These are phyloP conservation scores for Parathielavia hyrcaniae DNA, from an alignment of 495 filamentous ascomycete species.

Conservation along the genomic window DNA sequence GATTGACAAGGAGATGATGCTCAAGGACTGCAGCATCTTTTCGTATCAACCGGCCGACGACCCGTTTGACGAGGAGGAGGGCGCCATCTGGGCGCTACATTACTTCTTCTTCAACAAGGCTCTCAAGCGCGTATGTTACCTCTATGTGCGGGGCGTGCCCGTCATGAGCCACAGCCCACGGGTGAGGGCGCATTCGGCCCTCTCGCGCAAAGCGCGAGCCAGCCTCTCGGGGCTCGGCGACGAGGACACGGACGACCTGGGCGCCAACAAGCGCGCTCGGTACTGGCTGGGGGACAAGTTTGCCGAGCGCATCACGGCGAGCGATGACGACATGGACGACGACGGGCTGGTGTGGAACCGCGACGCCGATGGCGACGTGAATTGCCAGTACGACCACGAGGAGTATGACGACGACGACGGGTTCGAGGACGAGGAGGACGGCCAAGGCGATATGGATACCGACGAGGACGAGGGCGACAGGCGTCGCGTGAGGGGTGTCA, in stretches of 20 bases:
- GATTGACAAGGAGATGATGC: slow-evolving; percentile 85
- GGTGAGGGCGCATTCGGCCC: slow-evolving; percentile 23
- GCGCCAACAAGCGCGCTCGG: slow-evolving; percentile 67
- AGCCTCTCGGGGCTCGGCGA: slow-evolving; percentile 14
- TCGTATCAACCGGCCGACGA: slow-evolving; percentile 80
- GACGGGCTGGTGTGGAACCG: slow-evolving; percentile 44
- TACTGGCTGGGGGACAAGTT: slow-evolving; percentile 74
- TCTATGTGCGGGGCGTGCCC: slow-evolving; percentile 81
- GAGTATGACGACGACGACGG: slow-evolving; percentile 44
- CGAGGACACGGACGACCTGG: slow-evolving; percentile 23
- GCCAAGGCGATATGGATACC: slow-evolving; percentile 31
- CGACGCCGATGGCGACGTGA: slow-evolving; percentile 47
- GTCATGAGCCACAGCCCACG: slow-evolving; percentile 66
- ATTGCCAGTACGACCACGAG: slow-evolving; percentile 48
- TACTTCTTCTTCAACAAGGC: slow-evolving; percentile 97
- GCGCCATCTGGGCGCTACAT: slow-evolving; percentile 88
- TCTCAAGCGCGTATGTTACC: slow-evolving; percentile 87
- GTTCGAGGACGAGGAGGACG: slow-evolving; percentile 46
- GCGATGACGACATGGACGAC: slow-evolving; percentile 44
- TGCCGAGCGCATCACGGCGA: slow-evolving; percentile 36
- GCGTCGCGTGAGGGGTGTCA: slow-evolving; percentile 53
- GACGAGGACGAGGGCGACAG: slow-evolving; percentile 14
- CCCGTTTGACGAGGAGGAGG: slow-evolving; percentile 80
- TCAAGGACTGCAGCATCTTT: slow-evolving; percentile 79
- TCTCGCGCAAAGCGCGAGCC: slow-evolving; percentile 22